Evolutionary conservation across 2,329 filamentous ascomycete species (phyloP), one percentile per base, ranked within the genome.

Genomic region (Aspergillus japonicus): DNA sequence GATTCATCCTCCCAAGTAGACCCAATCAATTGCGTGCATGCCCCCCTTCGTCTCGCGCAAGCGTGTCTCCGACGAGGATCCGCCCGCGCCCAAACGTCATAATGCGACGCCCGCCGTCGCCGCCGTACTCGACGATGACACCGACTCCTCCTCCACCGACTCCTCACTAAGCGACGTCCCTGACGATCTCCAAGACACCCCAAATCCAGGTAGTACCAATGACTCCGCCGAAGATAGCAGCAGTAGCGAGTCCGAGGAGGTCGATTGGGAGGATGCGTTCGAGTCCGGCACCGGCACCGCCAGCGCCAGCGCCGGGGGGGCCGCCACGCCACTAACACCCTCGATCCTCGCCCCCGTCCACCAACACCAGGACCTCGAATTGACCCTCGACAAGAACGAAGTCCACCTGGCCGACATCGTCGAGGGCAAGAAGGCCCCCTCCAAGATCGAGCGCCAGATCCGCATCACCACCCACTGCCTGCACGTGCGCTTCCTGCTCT

Each of bases 401-500:
- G 75, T 78, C 5, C 84, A 85, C 0, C 73, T 89, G 29, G 82
- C 82, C 10, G 87, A 88, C 64, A 79, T 84, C 0, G 80, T 85
- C 49, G 85, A 86, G 23, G 80, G 80, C 19, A 96, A 91, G 75
- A 96, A 94, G 71, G 93, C 92, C 0, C 90, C 91, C 0, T 89
- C 90, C 2, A 96, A 96, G 76, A 86, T 89, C 29, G 92, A 97
- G 71, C 86, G 91, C 54, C 85, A 87, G 61, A 89, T 94, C 58
- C 85, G 95, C 26, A 84, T 88, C 35, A 83, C 87, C 3, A 92
- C 92, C 0, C 95, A 99, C 75, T 90, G 91, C 67, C 83, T 96
- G 66, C 95, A 99, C 75, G 92, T 98, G 2, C 88, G 96, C 72
- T 85, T 87, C 55, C 80, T 99, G 16, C 83, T 99, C 61, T 97